Evolutionary conservation across 2,329 filamentous ascomycete genomes (phyloP).

Genomic region (Aspergillus floridensis): DNA sequence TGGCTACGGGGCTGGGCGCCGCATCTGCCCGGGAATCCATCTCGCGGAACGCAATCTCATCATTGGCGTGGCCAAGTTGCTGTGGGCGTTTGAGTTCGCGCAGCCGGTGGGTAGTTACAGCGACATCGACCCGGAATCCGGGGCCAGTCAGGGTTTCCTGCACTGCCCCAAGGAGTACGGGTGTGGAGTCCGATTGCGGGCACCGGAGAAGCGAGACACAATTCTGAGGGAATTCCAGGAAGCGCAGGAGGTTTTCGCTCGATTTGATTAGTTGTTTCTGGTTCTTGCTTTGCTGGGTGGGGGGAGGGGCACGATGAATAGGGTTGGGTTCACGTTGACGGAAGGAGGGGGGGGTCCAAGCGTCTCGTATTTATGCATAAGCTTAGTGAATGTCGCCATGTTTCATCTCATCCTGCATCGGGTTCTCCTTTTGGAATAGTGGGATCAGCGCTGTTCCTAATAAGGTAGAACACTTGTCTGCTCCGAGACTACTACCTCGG

Average conservation of each 20-base stretch:
- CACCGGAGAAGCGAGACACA: neutral
- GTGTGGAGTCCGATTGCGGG: constrained; percentile 18
- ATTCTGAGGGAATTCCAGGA: constrained; percentile 37
- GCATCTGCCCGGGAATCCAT: constrained; percentile 42
- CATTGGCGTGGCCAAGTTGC: constrained; percentile 47
- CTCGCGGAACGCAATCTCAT: constrained; percentile 53
- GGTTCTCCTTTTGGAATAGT: no score
- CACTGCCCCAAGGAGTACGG: neutral
- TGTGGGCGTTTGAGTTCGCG: constrained; percentile 48
- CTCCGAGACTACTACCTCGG: no score
- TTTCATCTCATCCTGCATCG: no score
- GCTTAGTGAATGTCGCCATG: no score
- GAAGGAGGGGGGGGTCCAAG: no score
- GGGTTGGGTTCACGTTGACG: no score
- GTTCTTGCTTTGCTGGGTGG: no score
- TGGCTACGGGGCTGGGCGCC: constrained; percentile 22
- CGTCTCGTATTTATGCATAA: no score
- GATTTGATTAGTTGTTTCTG: no score
- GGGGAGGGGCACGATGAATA: no score
- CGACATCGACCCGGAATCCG: neutral
- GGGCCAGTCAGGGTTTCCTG: constrained; percentile 2
- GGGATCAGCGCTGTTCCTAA: no score
- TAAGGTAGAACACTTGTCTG: no score
- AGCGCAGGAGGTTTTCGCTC: neutral
- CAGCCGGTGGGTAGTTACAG: neutral